Base-by-base conservation (phyloP, 208 protist species). In the Herpetomonas samuelpessoai region DNA sequence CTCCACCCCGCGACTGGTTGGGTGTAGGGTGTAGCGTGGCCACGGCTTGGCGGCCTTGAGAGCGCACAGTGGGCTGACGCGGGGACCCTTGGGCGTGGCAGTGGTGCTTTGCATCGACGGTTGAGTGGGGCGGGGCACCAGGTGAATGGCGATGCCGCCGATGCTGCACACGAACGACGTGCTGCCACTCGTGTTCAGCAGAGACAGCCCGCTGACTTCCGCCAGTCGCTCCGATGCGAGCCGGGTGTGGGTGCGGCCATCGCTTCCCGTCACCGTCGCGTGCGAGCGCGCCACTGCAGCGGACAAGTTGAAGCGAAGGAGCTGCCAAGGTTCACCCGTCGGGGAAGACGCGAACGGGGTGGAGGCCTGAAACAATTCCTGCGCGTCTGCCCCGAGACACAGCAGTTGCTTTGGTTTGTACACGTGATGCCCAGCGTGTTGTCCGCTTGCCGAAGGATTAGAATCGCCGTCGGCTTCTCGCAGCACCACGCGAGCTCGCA, bases 141-240 rank as follows among this genome's bases (percentile, higher is more conserved):
- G 2, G 45, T 53, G 26, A 21, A 79, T 18, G 10, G 58, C 70
- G 14, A 88, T 24, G 12, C 65, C 81, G 22, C 81, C 81, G 4
- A 88, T 26, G 30, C 61, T 68, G 55, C 78, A 75, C 10, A 7
- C 22, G 21, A 84, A 27, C 22, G 71, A 57, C 12, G 61, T 30
- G 30, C 50, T 48, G 28, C 25, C 10, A 30, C 64, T 74, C 0
- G 30, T 45, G 30, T 79, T 79, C 18, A 57, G 26, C 3, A 79
- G 30, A 1, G 67, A 19, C 4, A 79, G 45, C 19, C 58, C 68
- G 16, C 50, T 68, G 22, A 79, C 46, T 41, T 41, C 35, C 6
- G 35, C 35, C 35, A 41, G 35, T 6, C 14, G 14, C 35, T 41
- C 35, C 14, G 6, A 14, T 41, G 6, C 9, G 35, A 6, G 6